A percentile compares a stretch with the other conserved stretches of the same genome.
Conservation (phyloP, 192 early-diverging fungal species). For the Spizellomyces punctatus region DNA sequence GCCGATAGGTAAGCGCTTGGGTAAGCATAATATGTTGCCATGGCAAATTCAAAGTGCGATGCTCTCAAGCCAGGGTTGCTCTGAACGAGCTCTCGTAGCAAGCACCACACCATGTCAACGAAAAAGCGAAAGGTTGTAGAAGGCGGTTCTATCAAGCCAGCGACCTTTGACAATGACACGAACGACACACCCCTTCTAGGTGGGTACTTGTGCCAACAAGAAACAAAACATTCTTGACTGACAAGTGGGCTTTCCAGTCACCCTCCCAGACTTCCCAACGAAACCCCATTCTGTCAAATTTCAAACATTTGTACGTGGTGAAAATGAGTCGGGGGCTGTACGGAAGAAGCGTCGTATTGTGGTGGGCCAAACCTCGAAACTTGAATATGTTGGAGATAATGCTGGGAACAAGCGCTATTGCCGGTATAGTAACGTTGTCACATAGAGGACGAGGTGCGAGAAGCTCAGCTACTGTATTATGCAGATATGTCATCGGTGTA, state of each 20-base stretch:
- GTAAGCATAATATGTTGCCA: neutral
- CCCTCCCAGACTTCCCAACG: conserved; percentile 26
- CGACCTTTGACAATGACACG: neutral
- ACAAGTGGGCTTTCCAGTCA: conserved; percentile 7
- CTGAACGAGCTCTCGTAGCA: too few species aligned
- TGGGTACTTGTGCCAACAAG: neutral
- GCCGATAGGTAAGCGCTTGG: too few species aligned
- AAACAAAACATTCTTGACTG: neutral
- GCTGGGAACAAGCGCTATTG: conserved; percentile 9
- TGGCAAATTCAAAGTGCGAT: neutral
- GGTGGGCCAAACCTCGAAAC: conserved; percentile 71
- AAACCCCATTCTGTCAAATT: conserved; percentile 13
- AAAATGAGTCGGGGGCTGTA: neutral
- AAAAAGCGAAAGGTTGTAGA: neutral
- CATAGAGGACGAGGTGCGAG: neutral
- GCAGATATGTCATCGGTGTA: conserved; percentile 81
- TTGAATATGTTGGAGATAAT: conserved; percentile 74
- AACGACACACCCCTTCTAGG: neutral
- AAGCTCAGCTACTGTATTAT: neutral
- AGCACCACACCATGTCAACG: too few species aligned
- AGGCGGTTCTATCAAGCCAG: neutral
- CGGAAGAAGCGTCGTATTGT: conserved; percentile 46
- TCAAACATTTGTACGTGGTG: conserved; percentile 6
- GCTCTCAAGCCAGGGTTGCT: too few species aligned
- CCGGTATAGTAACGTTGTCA: conserved; percentile 10